Percentiles rank a stretch among this genome's conserved stretches.
Conservation (phyloP, 768 basidiomycete genomes). For the Candolleomyces eurysporus region DNA sequence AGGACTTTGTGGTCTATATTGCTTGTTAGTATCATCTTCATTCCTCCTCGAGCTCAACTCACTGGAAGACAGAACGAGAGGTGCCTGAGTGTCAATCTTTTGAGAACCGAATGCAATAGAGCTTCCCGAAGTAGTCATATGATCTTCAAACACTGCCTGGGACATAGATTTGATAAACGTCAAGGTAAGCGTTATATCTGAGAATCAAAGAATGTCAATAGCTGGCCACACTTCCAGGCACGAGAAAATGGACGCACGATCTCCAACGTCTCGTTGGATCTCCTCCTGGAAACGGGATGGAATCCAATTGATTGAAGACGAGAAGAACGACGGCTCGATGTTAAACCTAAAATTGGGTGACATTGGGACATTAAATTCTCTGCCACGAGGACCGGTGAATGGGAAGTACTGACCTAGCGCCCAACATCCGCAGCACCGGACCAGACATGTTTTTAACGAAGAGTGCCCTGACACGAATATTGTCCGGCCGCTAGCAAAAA, state of each 20-base stretch:
- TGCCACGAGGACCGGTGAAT: too few species aligned
- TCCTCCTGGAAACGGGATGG: slow-evolving; percentile 54
- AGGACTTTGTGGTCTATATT: slow-evolving; percentile 15
- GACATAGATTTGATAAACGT: neutral
- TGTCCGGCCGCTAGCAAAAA: slow-evolving; percentile 24
- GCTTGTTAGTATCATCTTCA: neutral
- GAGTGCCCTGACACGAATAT: slow-evolving; percentile 39
- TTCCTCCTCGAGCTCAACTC: neutral
- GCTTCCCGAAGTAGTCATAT: neutral
- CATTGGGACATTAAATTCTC: too few species aligned
- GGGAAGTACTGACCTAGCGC: slow-evolving; percentile 38
- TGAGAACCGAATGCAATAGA: slow-evolving; percentile 8
- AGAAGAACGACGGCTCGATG: slow-evolving; percentile 68
- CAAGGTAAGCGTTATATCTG: too few species aligned
- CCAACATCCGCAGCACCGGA: slow-evolving; percentile 58
- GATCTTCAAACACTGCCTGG: neutral
- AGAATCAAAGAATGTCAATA: too few species aligned
- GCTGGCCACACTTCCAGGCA: too few species aligned
- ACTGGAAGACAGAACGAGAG: slow-evolving; percentile 24
- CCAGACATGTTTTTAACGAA: slow-evolving; percentile 55
- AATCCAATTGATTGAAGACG: slow-evolving; percentile 65
- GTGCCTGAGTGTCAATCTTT: slow-evolving; percentile 28
- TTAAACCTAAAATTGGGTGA: slow-evolving; percentile 15
- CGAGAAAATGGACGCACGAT: too few species aligned
- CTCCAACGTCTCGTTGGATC: too few species aligned